phyloP scores from a whole-genome alignment of 306 rosid species.

The Aeschynomene evenia region DNA sequence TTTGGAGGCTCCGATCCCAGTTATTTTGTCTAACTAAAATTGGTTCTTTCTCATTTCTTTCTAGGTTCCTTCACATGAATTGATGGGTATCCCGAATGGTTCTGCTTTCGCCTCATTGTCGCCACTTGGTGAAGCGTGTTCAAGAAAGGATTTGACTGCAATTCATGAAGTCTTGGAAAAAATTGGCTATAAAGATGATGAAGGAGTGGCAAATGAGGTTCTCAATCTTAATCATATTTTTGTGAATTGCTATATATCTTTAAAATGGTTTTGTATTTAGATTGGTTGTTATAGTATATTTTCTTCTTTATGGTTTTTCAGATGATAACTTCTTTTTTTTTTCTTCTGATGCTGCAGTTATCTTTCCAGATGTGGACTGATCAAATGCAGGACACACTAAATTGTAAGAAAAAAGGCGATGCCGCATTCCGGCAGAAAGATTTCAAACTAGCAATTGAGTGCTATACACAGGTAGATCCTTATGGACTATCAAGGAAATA shows the following conservation, averaged over 20 bases:
- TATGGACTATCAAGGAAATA: neutral
- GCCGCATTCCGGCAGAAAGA: conserved; percentile 63
- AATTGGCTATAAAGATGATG: conserved; percentile 76
- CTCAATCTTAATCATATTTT: conserved; percentile 19
- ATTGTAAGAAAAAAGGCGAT: conserved; percentile 73
- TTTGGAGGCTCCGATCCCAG: neutral
- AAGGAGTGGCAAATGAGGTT: conserved; percentile 77
- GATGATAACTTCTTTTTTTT: neutral
- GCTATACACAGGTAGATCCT: conserved; percentile 62
- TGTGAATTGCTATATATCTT: neutral
- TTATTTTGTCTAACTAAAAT: neutral
- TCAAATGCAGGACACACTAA: conserved; percentile 80
- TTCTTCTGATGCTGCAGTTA: conserved; percentile 46
- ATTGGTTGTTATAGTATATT: neutral
- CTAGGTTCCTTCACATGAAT: conserved; percentile 69
- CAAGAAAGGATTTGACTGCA: conserved; percentile 77
- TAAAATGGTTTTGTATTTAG: neutral
- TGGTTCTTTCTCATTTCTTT: neutral
- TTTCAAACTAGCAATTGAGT: conserved; percentile 60
- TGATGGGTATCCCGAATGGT: conserved; percentile 70
- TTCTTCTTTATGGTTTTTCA: neutral
- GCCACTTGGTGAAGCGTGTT: conserved; percentile 78
- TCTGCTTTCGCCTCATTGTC: conserved; percentile 51
- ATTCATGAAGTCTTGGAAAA: conserved; percentile 70
- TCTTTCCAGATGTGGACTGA: conserved; percentile 87